These are phyloP conservation scores for Oleoguttula mirabilis DNA, from an alignment of 495 filamentous ascomycete genomes.

Conservation along the genomic window DNA sequence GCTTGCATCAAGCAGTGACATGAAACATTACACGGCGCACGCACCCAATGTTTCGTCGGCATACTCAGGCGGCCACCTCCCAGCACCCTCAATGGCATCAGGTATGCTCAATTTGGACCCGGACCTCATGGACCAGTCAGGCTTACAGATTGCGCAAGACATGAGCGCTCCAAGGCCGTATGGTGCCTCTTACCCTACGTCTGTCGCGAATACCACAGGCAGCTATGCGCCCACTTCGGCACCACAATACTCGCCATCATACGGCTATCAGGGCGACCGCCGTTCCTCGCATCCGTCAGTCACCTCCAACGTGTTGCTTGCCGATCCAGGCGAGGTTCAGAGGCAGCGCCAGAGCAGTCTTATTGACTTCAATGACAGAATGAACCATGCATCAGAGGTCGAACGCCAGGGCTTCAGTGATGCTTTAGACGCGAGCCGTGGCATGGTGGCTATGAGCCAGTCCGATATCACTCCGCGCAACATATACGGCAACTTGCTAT, in stretches of 20 bases:
- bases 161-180: slow-evolving; percentile 37
- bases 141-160: slow-evolving; percentile 64
- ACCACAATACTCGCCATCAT: slow-evolving; percentile 50
- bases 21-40: slow-evolving; percentile 42
- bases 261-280: slow-evolving; percentile 50
- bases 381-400: slow-evolving; percentile 43
- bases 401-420: slow-evolving; percentile 57
- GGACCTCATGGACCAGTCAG: slow-evolving; percentile 35
- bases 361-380: slow-evolving; percentile 52
- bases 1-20: slow-evolving; percentile 44
- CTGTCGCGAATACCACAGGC: slow-evolving; percentile 47
- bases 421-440: slow-evolving; percentile 76
- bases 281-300: slow-evolving; percentile 88
- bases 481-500: slow-evolving; percentile 61
- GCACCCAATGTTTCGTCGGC: slow-evolving; percentile 58
- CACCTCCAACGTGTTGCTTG: slow-evolving; percentile 40
- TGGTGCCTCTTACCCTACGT: slow-evolving; percentile 20
- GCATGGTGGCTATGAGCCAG: slow-evolving; percentile 94
- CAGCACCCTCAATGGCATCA: slow-evolving; percentile 55
- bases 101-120: slow-evolving; percentile 53
- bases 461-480: slow-evolving; percentile 66
- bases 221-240: slow-evolving; percentile 57
- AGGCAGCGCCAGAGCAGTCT: slow-evolving; percentile 42
- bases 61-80: slow-evolving; percentile 58
- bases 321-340: slow-evolving; percentile 33